A percentile compares a stretch with the other conserved stretches of the same genome.
phyloP scores from a whole-genome alignment of 2,329 filamentous ascomycete genomes.

The Phaeomoniella chlamydospora region DNA sequence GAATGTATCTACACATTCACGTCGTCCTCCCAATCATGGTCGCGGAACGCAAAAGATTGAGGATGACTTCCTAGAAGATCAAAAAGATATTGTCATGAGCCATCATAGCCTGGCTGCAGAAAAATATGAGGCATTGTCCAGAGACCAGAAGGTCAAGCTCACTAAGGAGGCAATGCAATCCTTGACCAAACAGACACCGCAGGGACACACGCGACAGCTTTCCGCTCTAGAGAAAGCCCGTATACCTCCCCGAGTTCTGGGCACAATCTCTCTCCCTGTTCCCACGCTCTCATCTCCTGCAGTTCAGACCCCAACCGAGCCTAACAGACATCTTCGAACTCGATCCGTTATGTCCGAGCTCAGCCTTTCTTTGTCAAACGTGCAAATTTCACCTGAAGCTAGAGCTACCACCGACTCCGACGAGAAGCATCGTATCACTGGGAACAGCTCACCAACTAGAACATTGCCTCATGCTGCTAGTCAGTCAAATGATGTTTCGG shows the following conservation, averaged over 20 bases:
- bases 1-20: not conserved
- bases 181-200: not conserved
- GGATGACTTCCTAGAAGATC: not conserved
- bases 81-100: not conserved
- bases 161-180: not conserved
- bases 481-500: no score
- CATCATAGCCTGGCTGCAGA: not conserved
- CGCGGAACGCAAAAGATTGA: not conserved
- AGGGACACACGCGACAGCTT: not conserved
- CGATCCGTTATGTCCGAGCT: not conserved
- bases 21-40: not conserved
- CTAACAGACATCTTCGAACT: no score
- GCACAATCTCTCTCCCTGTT: no score
- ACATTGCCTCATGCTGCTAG: no score
- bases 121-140: not conserved
- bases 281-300: no score
- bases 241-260: no score
- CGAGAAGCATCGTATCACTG: no score
- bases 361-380: not conserved
- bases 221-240: not conserved
- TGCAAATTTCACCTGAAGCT: no score
- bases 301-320: no score
- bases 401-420: no score
- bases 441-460: no score
- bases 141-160: not conserved